phyloP scores from a whole-genome alignment of 495 filamentous ascomycete genomes.

The Neurospora discreta region DNA sequence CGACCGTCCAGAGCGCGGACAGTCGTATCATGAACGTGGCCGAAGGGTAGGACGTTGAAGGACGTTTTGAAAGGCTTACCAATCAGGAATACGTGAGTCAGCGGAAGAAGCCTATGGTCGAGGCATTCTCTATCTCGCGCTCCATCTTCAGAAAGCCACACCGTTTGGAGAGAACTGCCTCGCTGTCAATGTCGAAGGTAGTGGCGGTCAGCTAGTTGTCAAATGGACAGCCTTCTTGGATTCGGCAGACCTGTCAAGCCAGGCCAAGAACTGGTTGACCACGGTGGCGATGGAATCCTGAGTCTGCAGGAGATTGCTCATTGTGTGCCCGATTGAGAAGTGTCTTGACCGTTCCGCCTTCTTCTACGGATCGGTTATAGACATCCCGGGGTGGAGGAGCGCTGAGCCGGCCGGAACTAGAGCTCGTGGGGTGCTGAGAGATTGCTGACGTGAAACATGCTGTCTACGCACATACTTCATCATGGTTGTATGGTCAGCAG shows the following conservation, averaged over 20 bases:
- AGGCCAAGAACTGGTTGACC: constrained; percentile 21
- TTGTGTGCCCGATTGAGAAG: constrained; percentile 25
- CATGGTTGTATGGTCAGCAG: neutral
- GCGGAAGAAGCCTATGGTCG: constrained; percentile 28
- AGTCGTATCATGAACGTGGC: constrained; percentile 33
- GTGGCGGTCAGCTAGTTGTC: constrained; percentile 29
- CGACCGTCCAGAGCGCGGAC: constrained; percentile 24
- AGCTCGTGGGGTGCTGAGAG: neutral
- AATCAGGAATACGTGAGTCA: constrained; percentile 23
- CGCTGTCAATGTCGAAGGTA: constrained; percentile 26
- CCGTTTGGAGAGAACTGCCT: constrained; percentile 21
- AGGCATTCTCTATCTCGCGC: constrained; percentile 25
- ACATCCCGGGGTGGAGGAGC: constrained; percentile 17
- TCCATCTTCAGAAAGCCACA: constrained; percentile 33
- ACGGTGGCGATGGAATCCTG: constrained; percentile 29
- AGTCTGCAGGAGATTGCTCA: constrained; percentile 30
- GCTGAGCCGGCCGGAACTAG: neutral
- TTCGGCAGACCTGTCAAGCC: constrained; percentile 18
- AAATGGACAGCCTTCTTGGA: constrained; percentile 15
- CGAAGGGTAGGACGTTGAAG: constrained; percentile 27
- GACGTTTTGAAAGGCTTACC: constrained; percentile 32
- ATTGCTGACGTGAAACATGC: neutral
- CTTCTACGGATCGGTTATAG: constrained; percentile 24
- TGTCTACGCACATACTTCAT: neutral
- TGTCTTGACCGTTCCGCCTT: constrained; percentile 26